A percentile compares a stretch with the other conserved stretches of the same genome.
Evolutionary conservation across 305 asterid genomes (phyloP).

Genomic region (Rubia occidens): DNA sequence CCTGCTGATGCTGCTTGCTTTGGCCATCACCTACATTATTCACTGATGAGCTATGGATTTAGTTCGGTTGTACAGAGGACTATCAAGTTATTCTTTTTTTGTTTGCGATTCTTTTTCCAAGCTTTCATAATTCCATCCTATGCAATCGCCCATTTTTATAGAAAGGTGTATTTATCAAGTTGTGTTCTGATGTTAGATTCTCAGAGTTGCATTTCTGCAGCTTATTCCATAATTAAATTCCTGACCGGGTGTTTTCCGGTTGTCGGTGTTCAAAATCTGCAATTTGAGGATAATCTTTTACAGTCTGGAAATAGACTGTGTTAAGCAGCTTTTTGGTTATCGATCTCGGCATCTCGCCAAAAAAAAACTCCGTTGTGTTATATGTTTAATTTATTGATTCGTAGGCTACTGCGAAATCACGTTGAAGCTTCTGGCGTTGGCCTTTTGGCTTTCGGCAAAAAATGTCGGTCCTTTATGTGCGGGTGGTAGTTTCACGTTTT

Average conservation of each 20-base stretch:
- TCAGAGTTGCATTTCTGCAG: background rate
- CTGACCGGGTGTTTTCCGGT: too few species aligned
- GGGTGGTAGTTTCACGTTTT: background rate
- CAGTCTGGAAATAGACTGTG: background rate
- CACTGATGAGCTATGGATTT: constrained; percentile 19
- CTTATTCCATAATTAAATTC: too few species aligned
- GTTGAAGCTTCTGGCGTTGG: background rate
- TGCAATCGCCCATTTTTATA: background rate
- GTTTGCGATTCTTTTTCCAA: background rate
- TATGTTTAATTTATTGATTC: background rate
- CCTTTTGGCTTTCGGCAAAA: background rate
- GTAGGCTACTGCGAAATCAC: background rate
- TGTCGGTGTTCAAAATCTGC: too few species aligned
- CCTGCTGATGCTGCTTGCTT: constrained; percentile 57
- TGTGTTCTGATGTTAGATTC: too few species aligned
- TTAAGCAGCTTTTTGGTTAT: too few species aligned
- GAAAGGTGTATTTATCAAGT: background rate
- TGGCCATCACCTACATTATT: constrained; percentile 66
- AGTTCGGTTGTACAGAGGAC: background rate
- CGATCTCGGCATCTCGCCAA: too few species aligned
- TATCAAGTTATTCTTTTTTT: background rate
- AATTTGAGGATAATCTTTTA: background rate
- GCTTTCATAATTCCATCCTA: background rate
- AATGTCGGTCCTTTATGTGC: background rate
- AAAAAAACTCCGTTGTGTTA: too few species aligned